Conservation (phyloP, 805 yeast genomes). For the Yarrowia sp. region DNA sequence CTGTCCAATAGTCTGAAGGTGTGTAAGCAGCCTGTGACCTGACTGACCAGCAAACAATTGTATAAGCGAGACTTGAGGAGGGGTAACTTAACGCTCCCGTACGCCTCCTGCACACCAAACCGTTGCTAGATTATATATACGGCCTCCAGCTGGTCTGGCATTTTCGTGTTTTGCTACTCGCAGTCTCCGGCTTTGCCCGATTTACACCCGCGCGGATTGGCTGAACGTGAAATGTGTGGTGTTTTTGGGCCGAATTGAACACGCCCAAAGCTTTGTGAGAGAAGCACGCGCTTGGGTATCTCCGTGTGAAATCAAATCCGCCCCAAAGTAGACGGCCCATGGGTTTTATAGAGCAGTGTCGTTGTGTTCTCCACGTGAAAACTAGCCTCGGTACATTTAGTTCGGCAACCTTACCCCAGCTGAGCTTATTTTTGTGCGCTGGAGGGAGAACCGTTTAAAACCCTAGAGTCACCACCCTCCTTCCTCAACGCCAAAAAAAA, state of each 20-base stretch:
- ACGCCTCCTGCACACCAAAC: not conserved
- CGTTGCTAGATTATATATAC: not conserved
- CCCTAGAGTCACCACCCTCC: not conserved
- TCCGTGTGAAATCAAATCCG: too few relatives aligned
- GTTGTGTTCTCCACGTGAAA: slow-evolving; percentile 16
- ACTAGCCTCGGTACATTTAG: slow-evolving; percentile 22
- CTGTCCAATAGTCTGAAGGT: not conserved
- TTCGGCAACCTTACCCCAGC: slow-evolving; percentile 27
- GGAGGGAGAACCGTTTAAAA: not conserved
- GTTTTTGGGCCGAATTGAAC: not conserved
- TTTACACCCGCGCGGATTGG: slow-evolving; percentile 2
- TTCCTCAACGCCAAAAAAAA: not conserved
- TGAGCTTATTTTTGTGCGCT: not conserved
- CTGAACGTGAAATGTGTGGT: not conserved
- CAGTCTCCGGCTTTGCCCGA: slow-evolving; percentile 20
- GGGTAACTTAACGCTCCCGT: not conserved
- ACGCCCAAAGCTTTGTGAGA: too few relatives aligned
- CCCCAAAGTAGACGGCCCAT: too few relatives aligned
- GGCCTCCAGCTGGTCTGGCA: not conserved
- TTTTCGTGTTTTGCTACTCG: slow-evolving; percentile 2
- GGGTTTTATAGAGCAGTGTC: not conserved
- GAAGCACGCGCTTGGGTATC: too few relatives aligned
- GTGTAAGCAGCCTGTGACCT: not conserved
- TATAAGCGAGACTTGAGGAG: too few relatives aligned
- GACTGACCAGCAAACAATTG: not conserved